phyloP scores from a whole-genome alignment of 305 asterid genomes.

The Fraxinus paxiana region DNA sequence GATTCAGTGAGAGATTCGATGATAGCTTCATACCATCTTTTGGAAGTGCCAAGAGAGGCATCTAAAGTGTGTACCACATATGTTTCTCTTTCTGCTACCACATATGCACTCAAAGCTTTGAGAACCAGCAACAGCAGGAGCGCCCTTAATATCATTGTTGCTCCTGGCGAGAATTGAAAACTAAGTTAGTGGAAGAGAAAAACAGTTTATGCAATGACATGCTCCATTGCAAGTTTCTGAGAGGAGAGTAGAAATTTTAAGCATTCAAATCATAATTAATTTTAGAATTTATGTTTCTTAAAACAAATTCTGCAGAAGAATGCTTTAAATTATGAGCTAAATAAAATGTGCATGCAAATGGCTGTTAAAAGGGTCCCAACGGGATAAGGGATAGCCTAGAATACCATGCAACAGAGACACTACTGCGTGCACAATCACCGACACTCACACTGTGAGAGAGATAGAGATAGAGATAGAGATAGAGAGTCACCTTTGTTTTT shows the following conservation, averaged over 20 bases:
- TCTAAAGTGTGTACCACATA: slow-evolving; percentile 57
- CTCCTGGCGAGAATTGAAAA: slow-evolving; percentile 8
- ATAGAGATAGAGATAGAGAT: neutral
- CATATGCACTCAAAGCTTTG: slow-evolving; percentile 22
- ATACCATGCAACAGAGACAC: neutral
- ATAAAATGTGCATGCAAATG: neutral
- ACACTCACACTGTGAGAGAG: neutral
- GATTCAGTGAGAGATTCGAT: slow-evolving; percentile 35
- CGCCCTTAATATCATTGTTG: slow-evolving; percentile 35
- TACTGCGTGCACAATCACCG: neutral
- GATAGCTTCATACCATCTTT: slow-evolving; percentile 52
- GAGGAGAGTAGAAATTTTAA: neutral
- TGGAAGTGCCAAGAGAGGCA: slow-evolving; percentile 35
- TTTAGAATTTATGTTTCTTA: neutral
- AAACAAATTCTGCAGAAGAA: neutral
- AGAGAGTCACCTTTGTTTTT: slow-evolving; percentile 1
- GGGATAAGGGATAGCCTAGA: neutral
- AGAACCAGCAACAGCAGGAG: slow-evolving; percentile 29
- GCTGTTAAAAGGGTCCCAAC: neutral
- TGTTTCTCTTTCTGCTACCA: slow-evolving; percentile 36
- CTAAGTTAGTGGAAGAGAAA: neutral
- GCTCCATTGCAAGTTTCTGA: neutral
- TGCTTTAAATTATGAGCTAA: neutral
- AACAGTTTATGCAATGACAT: neutral
- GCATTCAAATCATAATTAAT: neutral